Percentiles rank a stretch among this genome's conserved stretches.
Evolutionary conservation across 2,329 filamentous ascomycete genomes (phyloP).

Genomic region (Metarhizium album): DNA sequence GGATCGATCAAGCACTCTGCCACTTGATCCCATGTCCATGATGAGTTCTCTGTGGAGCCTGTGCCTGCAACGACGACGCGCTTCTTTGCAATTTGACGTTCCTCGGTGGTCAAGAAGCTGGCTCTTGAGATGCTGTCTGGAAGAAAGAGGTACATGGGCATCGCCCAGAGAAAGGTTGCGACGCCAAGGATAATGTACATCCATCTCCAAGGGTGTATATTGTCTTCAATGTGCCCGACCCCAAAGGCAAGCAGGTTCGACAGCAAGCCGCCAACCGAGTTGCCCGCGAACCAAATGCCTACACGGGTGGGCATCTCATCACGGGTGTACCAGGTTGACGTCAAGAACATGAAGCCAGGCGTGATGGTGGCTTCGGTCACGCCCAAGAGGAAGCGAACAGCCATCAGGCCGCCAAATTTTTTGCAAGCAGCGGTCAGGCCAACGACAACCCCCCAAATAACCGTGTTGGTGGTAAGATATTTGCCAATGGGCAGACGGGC

Average conservation of each 20-base stretch:
- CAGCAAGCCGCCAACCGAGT: slow-evolving; percentile 35
- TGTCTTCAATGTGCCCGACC: slow-evolving; percentile 39
- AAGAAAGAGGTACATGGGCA: slow-evolving; percentile 36
- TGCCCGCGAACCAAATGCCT: slow-evolving; percentile 45
- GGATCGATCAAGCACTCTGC: slow-evolving; percentile 44
- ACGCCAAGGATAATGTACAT: slow-evolving; percentile 47
- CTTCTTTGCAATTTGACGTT: slow-evolving; percentile 36
- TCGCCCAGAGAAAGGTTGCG: slow-evolving; percentile 38
- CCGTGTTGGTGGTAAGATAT: slow-evolving; percentile 32
- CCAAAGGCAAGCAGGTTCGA: slow-evolving; percentile 43
- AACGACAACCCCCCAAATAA: slow-evolving; percentile 37
- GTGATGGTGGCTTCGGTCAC: slow-evolving; percentile 42
- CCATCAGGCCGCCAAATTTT: slow-evolving; percentile 25
- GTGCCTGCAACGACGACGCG: slow-evolving; percentile 40
- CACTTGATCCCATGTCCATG: slow-evolving; percentile 40
- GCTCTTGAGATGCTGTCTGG: slow-evolving; percentile 45
- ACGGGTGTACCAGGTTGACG: slow-evolving; percentile 39
- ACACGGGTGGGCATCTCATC: slow-evolving; percentile 36
- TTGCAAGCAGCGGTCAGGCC: slow-evolving; percentile 31
- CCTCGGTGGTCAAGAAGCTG: slow-evolving; percentile 42
- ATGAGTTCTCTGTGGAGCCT: slow-evolving; percentile 36
- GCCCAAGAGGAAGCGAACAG: slow-evolving; percentile 42
- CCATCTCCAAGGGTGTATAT: slow-evolving; percentile 41
- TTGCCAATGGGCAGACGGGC: slow-evolving; percentile 35
- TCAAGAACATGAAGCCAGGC: slow-evolving; percentile 42